Evolutionary conservation across 2,329 filamentous ascomycete genomes (phyloP).

Genomic region (Trichoderma hamatum): DNA sequence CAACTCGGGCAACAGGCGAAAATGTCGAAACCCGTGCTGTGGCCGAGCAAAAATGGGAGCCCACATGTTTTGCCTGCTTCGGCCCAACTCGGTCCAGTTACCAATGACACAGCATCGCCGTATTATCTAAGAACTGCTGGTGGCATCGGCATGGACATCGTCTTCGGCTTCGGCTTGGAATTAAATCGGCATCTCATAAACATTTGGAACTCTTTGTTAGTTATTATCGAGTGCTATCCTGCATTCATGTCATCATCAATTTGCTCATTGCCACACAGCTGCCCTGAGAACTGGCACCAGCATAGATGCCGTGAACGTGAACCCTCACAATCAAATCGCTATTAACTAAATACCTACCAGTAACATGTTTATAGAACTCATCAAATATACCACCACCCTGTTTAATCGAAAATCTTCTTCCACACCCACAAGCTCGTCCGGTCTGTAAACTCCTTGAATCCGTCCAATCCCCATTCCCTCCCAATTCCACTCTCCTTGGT

Average conservation of each 20-base stretch:
- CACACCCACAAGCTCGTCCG: slow-evolving; percentile 35
- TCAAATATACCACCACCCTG: not conserved
- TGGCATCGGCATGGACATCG: not conserved
- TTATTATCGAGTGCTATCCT: not conserved
- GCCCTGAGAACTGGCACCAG: not conserved
- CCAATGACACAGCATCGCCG: not conserved
- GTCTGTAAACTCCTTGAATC: slow-evolving; percentile 42
- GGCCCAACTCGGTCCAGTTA: slow-evolving; percentile 9
- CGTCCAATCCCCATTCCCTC: slow-evolving; percentile 48
- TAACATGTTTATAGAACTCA: no score
- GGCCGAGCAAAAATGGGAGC: not conserved
- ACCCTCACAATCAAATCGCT: not conserved
- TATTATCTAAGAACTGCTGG: not conserved
- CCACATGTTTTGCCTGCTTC: not conserved
- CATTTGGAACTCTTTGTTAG: not conserved
- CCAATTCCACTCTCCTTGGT: slow-evolving; percentile 57
- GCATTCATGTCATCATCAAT: not conserved
- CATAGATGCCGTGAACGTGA: not conserved
- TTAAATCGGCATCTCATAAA: not conserved
- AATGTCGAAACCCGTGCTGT: not conserved
- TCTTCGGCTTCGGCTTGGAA: not conserved
- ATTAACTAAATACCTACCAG: not conserved
- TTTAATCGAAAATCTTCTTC: slow-evolving; percentile 33
- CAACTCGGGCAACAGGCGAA: not conserved
- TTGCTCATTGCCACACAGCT: not conserved